phyloP scores from a whole-genome alignment of 2,329 filamentous ascomycete species.

The Zymoseptoria brevis region DNA sequence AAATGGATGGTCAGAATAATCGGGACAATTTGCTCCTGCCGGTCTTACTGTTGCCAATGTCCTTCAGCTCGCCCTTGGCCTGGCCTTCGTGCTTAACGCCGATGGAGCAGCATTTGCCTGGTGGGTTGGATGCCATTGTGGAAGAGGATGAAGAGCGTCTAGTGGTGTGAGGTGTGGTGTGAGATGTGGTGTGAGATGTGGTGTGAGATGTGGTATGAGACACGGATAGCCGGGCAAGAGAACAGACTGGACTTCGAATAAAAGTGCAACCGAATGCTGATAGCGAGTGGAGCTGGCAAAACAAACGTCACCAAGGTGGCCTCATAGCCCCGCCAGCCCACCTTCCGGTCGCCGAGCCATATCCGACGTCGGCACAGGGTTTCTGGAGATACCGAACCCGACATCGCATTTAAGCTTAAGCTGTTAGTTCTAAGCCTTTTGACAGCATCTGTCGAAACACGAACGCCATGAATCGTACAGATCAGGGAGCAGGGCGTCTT shows the following conservation, averaged over 20 bases:
- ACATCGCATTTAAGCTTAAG: not conserved
- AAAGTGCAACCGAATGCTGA: not conserved
- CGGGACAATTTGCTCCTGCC: not conserved
- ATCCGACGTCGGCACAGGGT: not conserved
- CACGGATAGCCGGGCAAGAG: no score
- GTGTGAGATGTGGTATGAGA: no score
- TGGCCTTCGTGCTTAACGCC: slow-evolving; percentile 32
- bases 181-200: not conserved
- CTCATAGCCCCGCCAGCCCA: not conserved
- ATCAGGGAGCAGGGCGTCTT: no score
- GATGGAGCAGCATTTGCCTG: slow-evolving; percentile 32
- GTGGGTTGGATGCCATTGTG: slow-evolving; percentile 33
- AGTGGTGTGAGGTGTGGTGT: no score
- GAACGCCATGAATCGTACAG: not conserved
- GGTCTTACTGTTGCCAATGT: slow-evolving; percentile 26
- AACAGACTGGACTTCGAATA: no score
- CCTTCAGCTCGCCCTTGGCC: slow-evolving; percentile 28
- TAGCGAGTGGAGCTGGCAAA: not conserved
- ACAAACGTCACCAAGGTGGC: not conserved
- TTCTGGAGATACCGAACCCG: not conserved
- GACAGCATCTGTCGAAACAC: not conserved
- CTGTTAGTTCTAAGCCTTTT: not conserved
- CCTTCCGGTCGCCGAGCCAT: not conserved
- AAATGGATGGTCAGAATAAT: not conserved
- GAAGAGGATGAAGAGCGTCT: no score